Conservation (phyloP, 768 basidiomycete species). For the Boletus huronensis region DNA sequence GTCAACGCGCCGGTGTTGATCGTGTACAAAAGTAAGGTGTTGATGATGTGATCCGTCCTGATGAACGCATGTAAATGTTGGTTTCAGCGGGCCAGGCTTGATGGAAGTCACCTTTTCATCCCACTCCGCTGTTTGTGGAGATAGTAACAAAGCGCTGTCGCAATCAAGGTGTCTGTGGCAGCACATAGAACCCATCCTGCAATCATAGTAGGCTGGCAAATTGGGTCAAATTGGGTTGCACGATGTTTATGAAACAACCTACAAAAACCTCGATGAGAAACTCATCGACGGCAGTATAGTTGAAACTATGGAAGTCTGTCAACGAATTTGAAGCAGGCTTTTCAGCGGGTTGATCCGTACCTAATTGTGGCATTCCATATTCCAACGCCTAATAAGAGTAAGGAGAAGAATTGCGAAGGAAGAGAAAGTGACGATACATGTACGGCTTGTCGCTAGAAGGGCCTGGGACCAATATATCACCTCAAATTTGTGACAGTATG, state of each 20-base stretch:
- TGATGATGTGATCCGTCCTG: too few relatives aligned
- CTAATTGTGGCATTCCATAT: conserved; percentile 1
- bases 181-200: not conserved
- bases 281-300: not conserved
- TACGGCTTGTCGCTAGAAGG: too few relatives aligned
- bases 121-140: conserved; percentile 11
- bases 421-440: too few relatives aligned
- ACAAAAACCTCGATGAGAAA: not conserved
- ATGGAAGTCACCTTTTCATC: not conserved
- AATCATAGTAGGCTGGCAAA: not conserved
- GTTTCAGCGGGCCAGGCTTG: too few relatives aligned
- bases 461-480: too few relatives aligned
- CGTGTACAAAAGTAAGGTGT: too few relatives aligned
- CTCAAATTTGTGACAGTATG: too few relatives aligned
- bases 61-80: too few relatives aligned
- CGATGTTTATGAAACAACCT: not conserved
- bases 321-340: not conserved
- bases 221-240: not conserved
- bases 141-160: not conserved
- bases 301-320: conserved; percentile 3
- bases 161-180: too few relatives aligned
- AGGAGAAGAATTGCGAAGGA: not conserved
- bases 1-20: too few relatives aligned
- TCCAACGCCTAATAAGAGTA: conserved; percentile 7
- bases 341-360: not conserved